These are phyloP conservation scores for Cladosporium sp. DNA, from an alignment of 2,329 filamentous ascomycete species.

Conservation along the genomic window DNA sequence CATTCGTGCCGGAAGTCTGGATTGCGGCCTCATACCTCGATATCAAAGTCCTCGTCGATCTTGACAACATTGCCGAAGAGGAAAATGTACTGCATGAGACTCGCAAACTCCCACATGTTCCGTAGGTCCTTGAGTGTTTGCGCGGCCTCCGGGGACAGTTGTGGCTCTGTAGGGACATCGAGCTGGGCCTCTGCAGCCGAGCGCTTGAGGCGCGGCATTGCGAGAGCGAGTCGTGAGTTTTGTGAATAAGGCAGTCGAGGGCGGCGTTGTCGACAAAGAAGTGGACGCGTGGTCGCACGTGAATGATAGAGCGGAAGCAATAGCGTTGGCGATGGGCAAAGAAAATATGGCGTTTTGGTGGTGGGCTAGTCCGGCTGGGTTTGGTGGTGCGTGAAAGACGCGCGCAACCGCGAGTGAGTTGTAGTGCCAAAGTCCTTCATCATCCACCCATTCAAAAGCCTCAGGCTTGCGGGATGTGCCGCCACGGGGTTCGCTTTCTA, in stretches of 20 bases:
- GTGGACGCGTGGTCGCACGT: background rate
- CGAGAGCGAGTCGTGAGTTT: conserved; percentile 18
- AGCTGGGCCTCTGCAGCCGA: conserved; percentile 54
- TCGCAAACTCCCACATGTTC: conserved; percentile 95
- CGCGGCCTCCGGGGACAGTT: conserved; percentile 32
- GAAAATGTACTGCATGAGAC: conserved; percentile 88
- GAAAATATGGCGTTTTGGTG: background rate
- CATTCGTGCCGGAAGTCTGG: conserved; percentile 17
- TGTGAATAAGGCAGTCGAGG: background rate
- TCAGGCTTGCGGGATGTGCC: background rate
- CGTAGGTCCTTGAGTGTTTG: conserved; percentile 67
- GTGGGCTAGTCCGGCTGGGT: background rate
- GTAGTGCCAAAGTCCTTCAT: background rate
- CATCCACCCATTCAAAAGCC: background rate
- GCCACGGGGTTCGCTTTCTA: background rate
- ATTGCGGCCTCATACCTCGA: conserved; percentile 66
- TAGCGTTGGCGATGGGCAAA: background rate
- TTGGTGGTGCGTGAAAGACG: background rate
- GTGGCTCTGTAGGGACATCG: conserved; percentile 31
- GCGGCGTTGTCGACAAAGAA: background rate
- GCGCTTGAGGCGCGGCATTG: conserved; percentile 58
- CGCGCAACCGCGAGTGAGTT: too few relatives aligned
- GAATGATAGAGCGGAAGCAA: background rate
- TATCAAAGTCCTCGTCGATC: conserved; percentile 82
- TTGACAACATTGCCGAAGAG: conserved; percentile 88